Base-by-base conservation (phyloP, 768 basidiomycete genomes). In the Russula ochroleuca region DNA sequence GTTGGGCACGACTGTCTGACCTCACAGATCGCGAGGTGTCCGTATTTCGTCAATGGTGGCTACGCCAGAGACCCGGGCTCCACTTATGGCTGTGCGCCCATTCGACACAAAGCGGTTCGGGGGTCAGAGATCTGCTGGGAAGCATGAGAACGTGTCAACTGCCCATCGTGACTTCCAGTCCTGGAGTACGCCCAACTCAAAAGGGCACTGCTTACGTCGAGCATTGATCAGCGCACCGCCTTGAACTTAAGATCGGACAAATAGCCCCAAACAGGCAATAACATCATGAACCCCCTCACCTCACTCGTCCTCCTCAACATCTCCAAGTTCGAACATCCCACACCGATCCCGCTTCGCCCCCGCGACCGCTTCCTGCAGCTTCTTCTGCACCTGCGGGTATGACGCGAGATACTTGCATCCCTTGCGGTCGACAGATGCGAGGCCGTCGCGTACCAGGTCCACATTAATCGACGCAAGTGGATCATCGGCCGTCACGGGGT, bases 321-420 rank as follows among this genome's bases (percentile, higher is more conserved):
- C 92, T n/a, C 92, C 92, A 71, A 90, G 89, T 76, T 94, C 92
- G 70, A 90, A 94, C 83, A 92, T 92, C 40, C 92, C 92, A 59
- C 80, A 75, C 14, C 92, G 83, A 61, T 85, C 85, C 57, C 81
- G 79, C 75, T 92, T 93, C 13, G 93, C 93, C 21, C 79, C 79
- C 23, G 73, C 69, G 38, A 86, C 73, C 2, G 85, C 82, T 21
- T 79, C 79, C 73, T 85, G 84, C 47, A 96, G 74, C 70, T 84
- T 82, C 70, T 84, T 84, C 60, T 82, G 71, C 21, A 94, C 78
- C 51, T 81, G 80, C 0, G 91, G 85, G 73, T 94, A 93, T 13
- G 83, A 80, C 2, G 77, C 72, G 17, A 89, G 74, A 73, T 94
- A 94, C 69, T 76, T 84, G 80, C 87, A 88, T 28, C 80, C 82